These are phyloP conservation scores for Hypoxylon sp. DNA, from an alignment of 2,329 filamentous ascomycete genomes.

Conservation along the genomic window DNA sequence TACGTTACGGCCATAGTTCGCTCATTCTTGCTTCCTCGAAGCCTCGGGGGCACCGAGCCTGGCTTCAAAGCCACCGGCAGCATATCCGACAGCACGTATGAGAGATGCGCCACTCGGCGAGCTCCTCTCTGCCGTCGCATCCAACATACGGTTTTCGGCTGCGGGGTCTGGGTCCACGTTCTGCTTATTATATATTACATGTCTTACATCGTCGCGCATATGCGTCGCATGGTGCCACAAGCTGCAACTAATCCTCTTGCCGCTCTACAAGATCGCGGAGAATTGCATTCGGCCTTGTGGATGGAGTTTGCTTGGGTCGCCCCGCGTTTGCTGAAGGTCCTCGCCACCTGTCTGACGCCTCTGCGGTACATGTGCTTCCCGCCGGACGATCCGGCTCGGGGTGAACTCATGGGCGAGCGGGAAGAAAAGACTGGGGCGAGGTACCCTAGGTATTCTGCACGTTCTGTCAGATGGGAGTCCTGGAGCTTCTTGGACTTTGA, in stretches of 20 bases:
- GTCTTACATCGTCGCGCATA: background rate
- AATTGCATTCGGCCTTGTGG: background rate
- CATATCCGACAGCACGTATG: conserved; percentile 3
- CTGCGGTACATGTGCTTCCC: conserved; percentile 6
- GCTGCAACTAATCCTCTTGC: background rate
- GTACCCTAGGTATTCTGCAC: conserved; percentile 3
- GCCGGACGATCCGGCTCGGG: conserved; percentile 4
- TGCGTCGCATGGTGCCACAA: background rate
- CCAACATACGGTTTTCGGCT: conserved; percentile 14
- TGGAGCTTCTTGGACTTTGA: conserved; percentile 13
- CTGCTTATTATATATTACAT: background rate
- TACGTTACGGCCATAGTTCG: conserved; percentile 7
- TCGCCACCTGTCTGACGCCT: conserved; percentile 5
- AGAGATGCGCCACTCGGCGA: conserved; percentile 1
- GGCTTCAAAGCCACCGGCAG: conserved; percentile 15
- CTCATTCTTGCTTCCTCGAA: conserved; percentile 12
- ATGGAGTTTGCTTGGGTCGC: background rate
- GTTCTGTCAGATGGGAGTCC: background rate
- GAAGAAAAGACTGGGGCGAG: conserved; percentile 2
- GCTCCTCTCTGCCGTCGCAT: conserved; percentile 4
- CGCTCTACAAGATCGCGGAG: background rate
- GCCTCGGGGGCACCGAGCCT: conserved; percentile 15
- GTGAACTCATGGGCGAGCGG: conserved; percentile 5
- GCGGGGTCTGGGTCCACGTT: conserved; percentile 16
- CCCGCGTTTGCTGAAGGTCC: conserved; percentile 1